phyloP scores from a whole-genome alignment of 2,329 filamentous ascomycete genomes.

The Anthostomella pinea region DNA sequence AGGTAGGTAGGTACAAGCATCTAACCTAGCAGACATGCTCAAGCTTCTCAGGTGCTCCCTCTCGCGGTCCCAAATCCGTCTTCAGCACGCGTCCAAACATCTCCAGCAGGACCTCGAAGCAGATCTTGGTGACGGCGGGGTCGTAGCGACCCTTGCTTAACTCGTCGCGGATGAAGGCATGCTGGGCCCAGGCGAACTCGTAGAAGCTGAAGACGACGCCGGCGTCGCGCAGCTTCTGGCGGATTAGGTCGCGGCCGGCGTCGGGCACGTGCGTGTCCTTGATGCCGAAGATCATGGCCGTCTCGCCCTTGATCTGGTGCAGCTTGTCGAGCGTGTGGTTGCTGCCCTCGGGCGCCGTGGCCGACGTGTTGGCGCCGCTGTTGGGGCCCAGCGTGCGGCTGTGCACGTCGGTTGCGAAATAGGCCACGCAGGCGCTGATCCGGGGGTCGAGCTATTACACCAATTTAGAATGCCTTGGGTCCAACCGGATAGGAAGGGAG shows the following conservation, averaged over 20 bases:
- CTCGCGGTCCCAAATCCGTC: constrained; percentile 70
- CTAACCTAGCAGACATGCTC: constrained; percentile 76
- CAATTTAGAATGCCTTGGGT: too few relatives aligned
- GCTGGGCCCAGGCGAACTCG: constrained; percentile 90
- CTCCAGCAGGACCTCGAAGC: constrained; percentile 88
- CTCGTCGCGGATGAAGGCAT: constrained; percentile 92
- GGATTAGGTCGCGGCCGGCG: constrained; percentile 77
- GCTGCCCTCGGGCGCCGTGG: constrained; percentile 36
- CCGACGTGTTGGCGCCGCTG: constrained; percentile 45
- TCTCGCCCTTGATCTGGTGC: constrained; percentile 69
- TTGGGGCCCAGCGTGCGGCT: constrained; percentile 68
- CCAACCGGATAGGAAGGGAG: constrained; percentile 1
- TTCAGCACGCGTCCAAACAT: constrained; percentile 77
- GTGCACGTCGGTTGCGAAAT: constrained; percentile 93
- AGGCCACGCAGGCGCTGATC: constrained; percentile 75
- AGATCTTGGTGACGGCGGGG: constrained; percentile 79
- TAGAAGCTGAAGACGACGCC: constrained; percentile 77
- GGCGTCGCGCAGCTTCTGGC: constrained; percentile 74
- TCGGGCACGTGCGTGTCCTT: constrained; percentile 87
- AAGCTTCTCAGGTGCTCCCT: constrained; percentile 57
- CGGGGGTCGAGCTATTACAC: constrained; percentile 75
- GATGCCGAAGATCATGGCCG: constrained; percentile 89
- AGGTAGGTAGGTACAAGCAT: too few relatives aligned
- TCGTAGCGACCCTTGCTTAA: constrained; percentile 92
- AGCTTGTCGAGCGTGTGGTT: constrained; percentile 54